phyloP scores from a whole-genome alignment of 495 filamentous ascomycete species.

The Daldinia loculata region DNA sequence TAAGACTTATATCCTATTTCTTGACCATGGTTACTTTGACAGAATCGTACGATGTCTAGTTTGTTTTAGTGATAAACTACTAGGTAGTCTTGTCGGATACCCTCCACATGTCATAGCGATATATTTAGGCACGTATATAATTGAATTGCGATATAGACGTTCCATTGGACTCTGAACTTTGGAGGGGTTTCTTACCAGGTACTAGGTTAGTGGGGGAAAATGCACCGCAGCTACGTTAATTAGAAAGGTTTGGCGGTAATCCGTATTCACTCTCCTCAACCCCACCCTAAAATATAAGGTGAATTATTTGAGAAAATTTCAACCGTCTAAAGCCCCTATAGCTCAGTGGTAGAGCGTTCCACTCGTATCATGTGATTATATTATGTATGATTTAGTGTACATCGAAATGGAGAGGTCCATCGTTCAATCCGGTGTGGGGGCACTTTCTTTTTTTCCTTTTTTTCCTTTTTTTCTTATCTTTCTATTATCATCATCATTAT shows the following conservation, averaged over 20 bases:
- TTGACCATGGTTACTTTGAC: neutral
- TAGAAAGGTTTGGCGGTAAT: too few species aligned
- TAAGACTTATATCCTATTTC: neutral
- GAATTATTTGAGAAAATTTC: neutral
- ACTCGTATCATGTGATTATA: slow-evolving; percentile 5
- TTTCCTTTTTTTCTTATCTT: neutral
- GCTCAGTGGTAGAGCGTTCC: slow-evolving; percentile 15
- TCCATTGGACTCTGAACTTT: too few species aligned
- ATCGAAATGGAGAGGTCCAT: slow-evolving; percentile 12
- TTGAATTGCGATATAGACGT: too few species aligned
- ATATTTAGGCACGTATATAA: too few species aligned
- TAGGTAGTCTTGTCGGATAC: neutral
- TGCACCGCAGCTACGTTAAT: too few species aligned
- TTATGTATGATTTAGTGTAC: neutral
- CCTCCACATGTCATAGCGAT: too few species aligned
- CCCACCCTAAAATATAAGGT: too few species aligned
- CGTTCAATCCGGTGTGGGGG: slow-evolving; percentile 18
- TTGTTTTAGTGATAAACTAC: neutral
- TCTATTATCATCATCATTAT: too few species aligned
- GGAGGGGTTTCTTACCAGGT: too few species aligned
- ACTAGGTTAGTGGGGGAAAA: too few species aligned
- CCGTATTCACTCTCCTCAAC: too few species aligned
- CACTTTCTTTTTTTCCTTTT: neutral
- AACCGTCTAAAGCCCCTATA: neutral
- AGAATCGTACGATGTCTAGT: too few species aligned